phyloP scores from a whole-genome alignment of 768 basidiomycete species.

The Lanmaoa rubissima region DNA sequence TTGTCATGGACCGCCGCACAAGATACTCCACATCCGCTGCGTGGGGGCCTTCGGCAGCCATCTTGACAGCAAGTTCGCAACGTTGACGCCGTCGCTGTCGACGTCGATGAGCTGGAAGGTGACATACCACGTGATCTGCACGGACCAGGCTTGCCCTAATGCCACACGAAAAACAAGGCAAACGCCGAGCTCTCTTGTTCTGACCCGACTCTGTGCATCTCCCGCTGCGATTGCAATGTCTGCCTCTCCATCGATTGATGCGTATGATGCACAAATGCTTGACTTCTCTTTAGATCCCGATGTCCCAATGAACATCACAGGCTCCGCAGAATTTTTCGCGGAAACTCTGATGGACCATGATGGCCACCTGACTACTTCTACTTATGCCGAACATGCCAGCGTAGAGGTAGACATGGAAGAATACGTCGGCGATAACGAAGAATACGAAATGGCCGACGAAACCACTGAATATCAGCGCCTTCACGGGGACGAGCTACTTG shows the following conservation, averaged over 20 bases:
- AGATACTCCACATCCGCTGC: conserved; percentile 63
- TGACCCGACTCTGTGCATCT: conserved; percentile 14
- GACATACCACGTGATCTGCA: conserved; percentile 29
- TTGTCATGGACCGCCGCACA: conserved; percentile 60
- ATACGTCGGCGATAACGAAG: conserved; percentile 44
- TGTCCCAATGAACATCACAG: conserved; percentile 52
- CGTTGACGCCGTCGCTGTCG: conserved; percentile 6
- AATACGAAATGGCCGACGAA: conserved; percentile 46
- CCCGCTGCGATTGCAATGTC: conserved; percentile 24
- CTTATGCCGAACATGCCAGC: conserved; percentile 36
- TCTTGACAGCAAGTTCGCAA: conserved; percentile 1
- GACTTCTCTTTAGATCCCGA: conserved; percentile 58
- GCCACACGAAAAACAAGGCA: conserved; percentile 2
- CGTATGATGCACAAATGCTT: conserved; percentile 63
- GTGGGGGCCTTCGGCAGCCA: conserved; percentile 27
- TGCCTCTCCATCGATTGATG: conserved; percentile 38
- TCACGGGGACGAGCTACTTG: conserved; percentile 31
- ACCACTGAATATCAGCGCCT: conserved; percentile 25
- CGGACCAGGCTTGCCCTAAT: conserved; percentile 34
- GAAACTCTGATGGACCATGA: conserved; percentile 64
- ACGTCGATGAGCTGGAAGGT: not conserved
- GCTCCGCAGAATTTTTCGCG: conserved; percentile 48
- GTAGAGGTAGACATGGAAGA: conserved; percentile 71
- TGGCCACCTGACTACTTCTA: conserved; percentile 27
- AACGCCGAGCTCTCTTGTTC: conserved; percentile 17